Evolutionary conservation across 345 rosid species (phyloP), one percentile per base, ranked within the genome.

Genomic region (Isatis tinctoria): DNA sequence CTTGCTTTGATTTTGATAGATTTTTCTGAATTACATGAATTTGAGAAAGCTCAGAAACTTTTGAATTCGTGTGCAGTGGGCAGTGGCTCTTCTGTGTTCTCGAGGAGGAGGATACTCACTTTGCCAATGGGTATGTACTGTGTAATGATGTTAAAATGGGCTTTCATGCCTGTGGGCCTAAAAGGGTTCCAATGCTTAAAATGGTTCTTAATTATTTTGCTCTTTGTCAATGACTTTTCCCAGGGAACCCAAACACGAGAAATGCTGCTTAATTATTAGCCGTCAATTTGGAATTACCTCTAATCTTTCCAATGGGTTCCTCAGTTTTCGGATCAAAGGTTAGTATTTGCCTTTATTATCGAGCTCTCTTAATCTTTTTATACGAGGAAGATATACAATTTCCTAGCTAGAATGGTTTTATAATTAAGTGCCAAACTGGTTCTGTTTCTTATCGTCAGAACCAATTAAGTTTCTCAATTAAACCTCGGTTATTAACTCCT

Each of bases 221-320:
- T 67, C 37, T 53, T 37, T 51, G 60, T 52, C 33, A 35, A 45
- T 69, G 70, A 17, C 58, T 13, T 51, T 52, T 59, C 18, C 28
- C 84, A 92, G 97, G 97, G 96, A 43, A 95, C 97, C n/a, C 96
- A 86, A 79, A 65, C 95, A 67, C 83, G 52, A 51, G 93, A 92
- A 73, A 84, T n/a, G 73, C 72, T 95, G 47, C 90, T 95, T 52
- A n/a, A n/a, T n/a, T n/a, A n/a, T n/a, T n/a, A 73, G 84, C 18
- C 78, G 67, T 66, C 82, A 85, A 56, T 95, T 92, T 65, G 83
- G 88, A 63, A 88, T 85, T 92, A 57, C 88, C 88, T 39, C 56
- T 40, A 68, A 86, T 94, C 70, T 90, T 87, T 72, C 90, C 90
- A 47, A 90, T 68, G 72, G 98, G 96, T 51, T 91, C 98, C 16